phyloP scores from a whole-genome alignment of 306 rosid genomes.

The Begonia loranthoides region DNA sequence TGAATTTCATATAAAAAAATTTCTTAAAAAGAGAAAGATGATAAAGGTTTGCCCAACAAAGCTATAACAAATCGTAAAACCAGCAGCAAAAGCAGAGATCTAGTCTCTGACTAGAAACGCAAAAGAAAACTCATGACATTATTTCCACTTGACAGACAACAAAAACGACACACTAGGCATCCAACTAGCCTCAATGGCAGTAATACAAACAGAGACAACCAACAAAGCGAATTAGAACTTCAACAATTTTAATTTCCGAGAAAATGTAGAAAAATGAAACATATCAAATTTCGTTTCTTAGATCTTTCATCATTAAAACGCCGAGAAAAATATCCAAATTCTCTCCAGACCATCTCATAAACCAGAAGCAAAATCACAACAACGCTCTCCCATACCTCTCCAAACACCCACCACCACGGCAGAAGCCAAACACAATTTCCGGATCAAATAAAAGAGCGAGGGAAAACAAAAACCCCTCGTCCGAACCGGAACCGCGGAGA shows the following conservation, averaged over 20 bases:
- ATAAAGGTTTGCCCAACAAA: too few species aligned
- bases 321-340: neutral
- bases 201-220: too few species aligned
- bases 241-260: neutral
- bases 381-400: neutral
- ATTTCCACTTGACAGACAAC: neutral
- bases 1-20: too few species aligned
- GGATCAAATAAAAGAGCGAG: neutral
- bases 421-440: neutral
- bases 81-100: constrained; percentile 34
- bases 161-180: too few species aligned
- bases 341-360: constrained; percentile 3
- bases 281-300: neutral
- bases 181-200: too few species aligned
- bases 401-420: neutral
- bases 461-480: neutral
- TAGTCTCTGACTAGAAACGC: constrained; percentile 15
- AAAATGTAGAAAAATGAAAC: constrained; percentile 1
- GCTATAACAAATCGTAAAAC: neutral
- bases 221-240: neutral
- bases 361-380: neutral
- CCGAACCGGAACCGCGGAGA: constrained; percentile 1
- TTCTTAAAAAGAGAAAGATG: too few species aligned
- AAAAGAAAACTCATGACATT: neutral
- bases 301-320: constrained; percentile 10